phyloP scores from a whole-genome alignment of 441 rosid species.

The Geranium incanum region DNA sequence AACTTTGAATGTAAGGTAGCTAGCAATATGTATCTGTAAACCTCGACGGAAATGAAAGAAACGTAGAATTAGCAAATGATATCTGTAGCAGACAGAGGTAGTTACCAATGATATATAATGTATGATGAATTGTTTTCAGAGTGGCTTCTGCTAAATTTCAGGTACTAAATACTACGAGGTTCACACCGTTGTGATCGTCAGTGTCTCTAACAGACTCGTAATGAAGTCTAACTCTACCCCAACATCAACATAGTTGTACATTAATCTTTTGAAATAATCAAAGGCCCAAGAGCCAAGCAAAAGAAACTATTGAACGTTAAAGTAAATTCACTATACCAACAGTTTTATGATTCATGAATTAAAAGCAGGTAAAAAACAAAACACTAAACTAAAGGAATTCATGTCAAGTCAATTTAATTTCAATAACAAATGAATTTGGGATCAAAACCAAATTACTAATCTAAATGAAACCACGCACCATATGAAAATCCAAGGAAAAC shows the following conservation, averaged over 20 bases:
- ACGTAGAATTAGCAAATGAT: background rate
- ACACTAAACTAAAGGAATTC: background rate
- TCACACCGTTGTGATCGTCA: background rate
- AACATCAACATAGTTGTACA: background rate
- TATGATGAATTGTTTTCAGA: background rate
- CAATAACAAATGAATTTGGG: background rate
- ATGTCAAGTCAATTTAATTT: background rate
- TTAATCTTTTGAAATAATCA: background rate
- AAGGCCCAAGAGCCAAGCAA: background rate
- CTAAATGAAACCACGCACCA: constrained; percentile 2
- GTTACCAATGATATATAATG: background rate
- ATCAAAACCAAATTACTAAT: background rate
- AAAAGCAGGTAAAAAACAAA: background rate
- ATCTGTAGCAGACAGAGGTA: background rate
- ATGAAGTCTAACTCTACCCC: background rate
- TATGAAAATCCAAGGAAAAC: background rate
- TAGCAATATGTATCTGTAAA: background rate
- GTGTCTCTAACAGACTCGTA: background rate
- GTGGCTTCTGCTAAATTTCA: background rate
- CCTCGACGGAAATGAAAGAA: background rate
- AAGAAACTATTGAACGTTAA: background rate
- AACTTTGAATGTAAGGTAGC: background rate
- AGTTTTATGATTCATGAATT: background rate
- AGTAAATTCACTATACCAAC: background rate
- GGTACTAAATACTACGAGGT: background rate